These are phyloP conservation scores for Phytophthora uliginosa DNA, from an alignment of 352 stramenopile genomes.

Conservation along the genomic window DNA sequence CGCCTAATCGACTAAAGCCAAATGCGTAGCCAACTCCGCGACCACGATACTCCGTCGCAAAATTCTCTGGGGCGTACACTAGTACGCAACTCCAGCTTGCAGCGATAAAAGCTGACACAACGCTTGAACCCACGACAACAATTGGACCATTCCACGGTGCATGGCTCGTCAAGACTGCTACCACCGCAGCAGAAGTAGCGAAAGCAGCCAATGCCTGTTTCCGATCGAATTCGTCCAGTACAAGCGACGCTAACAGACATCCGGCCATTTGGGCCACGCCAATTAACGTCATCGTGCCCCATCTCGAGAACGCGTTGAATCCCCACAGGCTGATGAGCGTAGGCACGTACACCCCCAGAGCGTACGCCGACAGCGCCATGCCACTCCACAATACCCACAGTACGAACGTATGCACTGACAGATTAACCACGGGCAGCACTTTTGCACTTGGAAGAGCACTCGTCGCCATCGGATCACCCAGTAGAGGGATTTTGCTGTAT, in stretches of 20 bases:
- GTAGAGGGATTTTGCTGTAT: background rate
- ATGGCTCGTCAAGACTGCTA: constrained; percentile 15
- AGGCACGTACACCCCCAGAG: constrained; percentile 34
- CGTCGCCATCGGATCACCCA: background rate
- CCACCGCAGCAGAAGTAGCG: background rate
- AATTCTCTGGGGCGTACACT: constrained; percentile 24
- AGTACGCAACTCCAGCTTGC: constrained; percentile 34
- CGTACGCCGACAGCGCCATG: constrained; percentile 40
- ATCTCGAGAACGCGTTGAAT: constrained; percentile 36
- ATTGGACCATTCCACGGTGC: constrained; percentile 19
- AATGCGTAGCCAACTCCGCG: constrained; percentile 31
- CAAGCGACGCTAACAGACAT: constrained; percentile 15
- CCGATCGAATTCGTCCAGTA: constrained; percentile 18
- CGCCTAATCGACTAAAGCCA: constrained; percentile 26
- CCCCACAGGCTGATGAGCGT: constrained; percentile 38
- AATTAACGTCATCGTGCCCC: constrained; percentile 20
- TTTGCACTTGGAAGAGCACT: background rate
- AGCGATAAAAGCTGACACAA: constrained; percentile 22
- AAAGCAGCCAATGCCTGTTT: constrained; percentile 20
- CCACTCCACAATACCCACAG: constrained; percentile 41
- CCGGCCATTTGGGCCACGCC: constrained; percentile 23
- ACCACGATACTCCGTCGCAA: constrained; percentile 12
- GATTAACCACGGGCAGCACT: background rate
- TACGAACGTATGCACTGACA: constrained; percentile 16
- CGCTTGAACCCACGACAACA: constrained; percentile 14